A percentile compares a stretch with the other conserved stretches of the same genome.
Evolutionary conservation across 306 rosid genomes (phyloP).

Genomic region (Oxytropis ochrocephala): DNA sequence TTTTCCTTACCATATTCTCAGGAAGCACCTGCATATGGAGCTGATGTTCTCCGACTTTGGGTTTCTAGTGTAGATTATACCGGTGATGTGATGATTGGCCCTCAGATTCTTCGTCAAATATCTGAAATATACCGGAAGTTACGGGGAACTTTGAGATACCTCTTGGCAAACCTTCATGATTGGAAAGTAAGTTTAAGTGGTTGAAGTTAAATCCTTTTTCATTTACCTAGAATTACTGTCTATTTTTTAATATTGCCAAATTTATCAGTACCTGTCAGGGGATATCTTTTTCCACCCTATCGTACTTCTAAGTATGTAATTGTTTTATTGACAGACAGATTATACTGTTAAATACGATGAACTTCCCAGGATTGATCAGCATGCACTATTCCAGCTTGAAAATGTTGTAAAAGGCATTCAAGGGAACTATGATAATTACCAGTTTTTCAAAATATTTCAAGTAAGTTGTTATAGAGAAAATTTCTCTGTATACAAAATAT

Average conservation of each 20-base stretch:
- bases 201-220: not conserved
- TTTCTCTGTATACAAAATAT: not conserved
- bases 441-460: slow-evolving; percentile 97
- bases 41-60: slow-evolving; percentile 95
- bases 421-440: slow-evolving; percentile 84
- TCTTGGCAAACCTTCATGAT: slow-evolving; percentile 95
- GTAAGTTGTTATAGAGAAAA: slow-evolving; percentile 29
- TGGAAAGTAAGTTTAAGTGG: slow-evolving; percentile 62
- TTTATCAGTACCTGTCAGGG: slow-evolving; percentile 1
- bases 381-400: slow-evolving; percentile 90
- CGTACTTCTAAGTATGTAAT: slow-evolving; percentile 7
- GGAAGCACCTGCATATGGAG: slow-evolving; percentile 97
- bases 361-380: slow-evolving; percentile 90
- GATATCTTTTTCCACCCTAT: not conserved
- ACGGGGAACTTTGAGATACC: slow-evolving; percentile 96
- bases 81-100: slow-evolving; percentile 78
- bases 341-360: slow-evolving; percentile 54
- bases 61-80: slow-evolving; percentile 98
- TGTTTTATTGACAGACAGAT: slow-evolving; percentile 51
- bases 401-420: slow-evolving; percentile 61
- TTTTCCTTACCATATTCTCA: slow-evolving; percentile 30
- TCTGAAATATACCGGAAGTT: slow-evolving; percentile 91
- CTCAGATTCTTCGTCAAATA: slow-evolving; percentile 97
- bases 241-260: not conserved
- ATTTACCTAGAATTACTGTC: slow-evolving; percentile 14